These are phyloP conservation scores for Panicum virgatum DNA, from an alignment of 202 grass and related monocot genomes.

Conservation along the genomic window DNA sequence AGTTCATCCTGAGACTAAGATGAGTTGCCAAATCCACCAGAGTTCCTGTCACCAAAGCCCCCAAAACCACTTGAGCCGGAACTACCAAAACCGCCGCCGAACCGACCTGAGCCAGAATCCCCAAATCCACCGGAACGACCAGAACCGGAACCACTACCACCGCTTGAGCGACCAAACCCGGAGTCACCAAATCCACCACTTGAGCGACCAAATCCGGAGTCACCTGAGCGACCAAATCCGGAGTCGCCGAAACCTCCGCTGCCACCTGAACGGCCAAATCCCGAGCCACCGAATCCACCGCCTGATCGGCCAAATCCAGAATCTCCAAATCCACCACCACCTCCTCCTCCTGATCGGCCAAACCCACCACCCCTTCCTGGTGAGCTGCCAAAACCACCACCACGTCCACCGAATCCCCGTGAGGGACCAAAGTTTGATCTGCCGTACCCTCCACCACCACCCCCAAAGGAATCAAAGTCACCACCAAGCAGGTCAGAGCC, in stretches of 20 bases:
- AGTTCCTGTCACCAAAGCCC: conserved; percentile 33
- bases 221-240: conserved; percentile 36
- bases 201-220: conserved; percentile 29
- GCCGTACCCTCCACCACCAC: conserved; percentile 21
- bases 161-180: conserved; percentile 35
- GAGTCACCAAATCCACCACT: conserved; percentile 33
- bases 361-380: conserved; percentile 32
- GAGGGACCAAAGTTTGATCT: neutral
- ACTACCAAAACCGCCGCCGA: conserved; percentile 24
- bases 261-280: conserved; percentile 44
- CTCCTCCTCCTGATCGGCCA: conserved; percentile 17
- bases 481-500: conserved; percentile 45
- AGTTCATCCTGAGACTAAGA: conserved; percentile 31
- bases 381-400: conserved; percentile 40
- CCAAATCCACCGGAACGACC: conserved; percentile 40
- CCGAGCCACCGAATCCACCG: conserved; percentile 17
- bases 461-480: conserved; percentile 58
- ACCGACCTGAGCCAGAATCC: conserved; percentile 39
- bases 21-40: conserved; percentile 25
- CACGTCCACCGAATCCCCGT: conserved; percentile 34
- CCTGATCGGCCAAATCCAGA: conserved; percentile 44
- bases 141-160: conserved; percentile 22
- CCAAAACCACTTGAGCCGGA: conserved; percentile 51
- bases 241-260: conserved; percentile 40
- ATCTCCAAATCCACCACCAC: conserved; percentile 4